phyloP scores from a whole-genome alignment of 2,329 filamentous ascomycete genomes.

The Botrytis tulipae region DNA sequence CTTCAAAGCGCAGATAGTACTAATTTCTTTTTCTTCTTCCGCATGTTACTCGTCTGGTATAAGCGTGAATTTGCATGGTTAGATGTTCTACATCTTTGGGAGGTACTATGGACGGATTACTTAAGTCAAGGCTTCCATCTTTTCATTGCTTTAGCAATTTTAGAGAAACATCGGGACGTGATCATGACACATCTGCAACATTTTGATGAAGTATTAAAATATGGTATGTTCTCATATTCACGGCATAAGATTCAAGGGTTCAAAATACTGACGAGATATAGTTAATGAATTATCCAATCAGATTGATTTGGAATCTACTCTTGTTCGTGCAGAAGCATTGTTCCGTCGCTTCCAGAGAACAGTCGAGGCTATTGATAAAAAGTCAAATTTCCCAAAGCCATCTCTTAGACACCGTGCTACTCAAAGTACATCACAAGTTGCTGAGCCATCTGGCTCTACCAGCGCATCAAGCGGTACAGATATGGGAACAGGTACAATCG shows the following conservation, averaged over 20 bases:
- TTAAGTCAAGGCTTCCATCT: constrained; percentile 87
- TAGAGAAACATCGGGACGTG: constrained; percentile 93
- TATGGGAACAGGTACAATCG: constrained; percentile 32
- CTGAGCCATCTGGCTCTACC: not conserved
- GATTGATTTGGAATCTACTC: constrained; percentile 83
- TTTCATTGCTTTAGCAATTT: constrained; percentile 87
- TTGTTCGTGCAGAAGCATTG: constrained; percentile 83
- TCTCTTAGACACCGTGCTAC: constrained; percentile 36
- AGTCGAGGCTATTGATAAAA: constrained; percentile 90
- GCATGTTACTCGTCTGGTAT: constrained; percentile 98
- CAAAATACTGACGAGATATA: constrained; percentile 39
- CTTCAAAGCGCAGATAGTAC: constrained; percentile 88
- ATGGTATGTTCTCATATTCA: constrained; percentile 57
- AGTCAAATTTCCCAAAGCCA: constrained; percentile 73
- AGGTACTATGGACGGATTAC: constrained; percentile 91
- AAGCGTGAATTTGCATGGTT: constrained; percentile 94
- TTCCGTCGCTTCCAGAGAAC: constrained; percentile 86
- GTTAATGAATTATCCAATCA: constrained; percentile 94
- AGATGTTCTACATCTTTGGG: constrained; percentile 87
- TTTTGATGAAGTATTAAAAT: constrained; percentile 97
- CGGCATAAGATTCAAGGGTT: not conserved
- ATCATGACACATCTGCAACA: constrained; percentile 93
- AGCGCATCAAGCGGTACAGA: constrained; percentile 11
- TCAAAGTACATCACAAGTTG: not conserved
- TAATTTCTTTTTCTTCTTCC: constrained; percentile 99